Conservation (phyloP, 805 yeast genomes). For the Yamadazyma paraphyllophila region DNA sequence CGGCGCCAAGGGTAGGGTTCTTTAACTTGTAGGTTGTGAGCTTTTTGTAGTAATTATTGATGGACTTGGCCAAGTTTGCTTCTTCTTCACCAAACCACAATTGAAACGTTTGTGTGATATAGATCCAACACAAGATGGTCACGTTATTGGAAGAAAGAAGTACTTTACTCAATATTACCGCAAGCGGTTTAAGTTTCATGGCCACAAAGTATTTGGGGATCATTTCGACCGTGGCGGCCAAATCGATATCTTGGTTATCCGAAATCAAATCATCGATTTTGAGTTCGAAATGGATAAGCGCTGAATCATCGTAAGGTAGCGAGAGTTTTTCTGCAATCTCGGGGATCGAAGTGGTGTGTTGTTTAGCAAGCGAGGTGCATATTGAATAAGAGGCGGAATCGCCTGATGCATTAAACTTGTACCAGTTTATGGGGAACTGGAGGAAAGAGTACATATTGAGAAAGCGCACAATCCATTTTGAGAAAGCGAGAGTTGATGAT, state of each 20-base stretch:
- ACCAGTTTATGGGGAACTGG: constrained; percentile 1
- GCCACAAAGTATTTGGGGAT: constrained; percentile 13
- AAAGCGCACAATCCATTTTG: background rate
- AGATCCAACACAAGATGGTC: constrained; percentile 8
- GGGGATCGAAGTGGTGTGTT: background rate
- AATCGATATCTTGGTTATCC: background rate
- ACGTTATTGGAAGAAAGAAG: constrained; percentile 5
- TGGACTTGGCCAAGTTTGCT: background rate
- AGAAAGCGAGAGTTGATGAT: no score
- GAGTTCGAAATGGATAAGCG: background rate
- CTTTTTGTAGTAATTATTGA: constrained; percentile 6
- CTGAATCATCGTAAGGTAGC: background rate
- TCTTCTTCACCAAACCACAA: constrained; percentile 12
- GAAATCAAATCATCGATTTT: constrained; percentile 14
- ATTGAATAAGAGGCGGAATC: background rate
- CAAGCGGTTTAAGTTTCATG: constrained; percentile 11
- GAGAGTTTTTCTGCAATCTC: background rate
- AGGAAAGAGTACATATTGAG: constrained; percentile 5
- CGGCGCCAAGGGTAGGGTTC: background rate
- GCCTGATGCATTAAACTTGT: background rate
- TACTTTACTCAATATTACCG: constrained; percentile 4
- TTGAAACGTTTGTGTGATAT: constrained; percentile 10
- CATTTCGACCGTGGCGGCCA: constrained; percentile 5
- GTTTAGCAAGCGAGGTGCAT: background rate
- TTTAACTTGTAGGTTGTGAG: background rate